Evolutionary conservation across 2,329 filamentous ascomycete genomes (phyloP).

Genomic region (Diplodia intermedia): DNA sequence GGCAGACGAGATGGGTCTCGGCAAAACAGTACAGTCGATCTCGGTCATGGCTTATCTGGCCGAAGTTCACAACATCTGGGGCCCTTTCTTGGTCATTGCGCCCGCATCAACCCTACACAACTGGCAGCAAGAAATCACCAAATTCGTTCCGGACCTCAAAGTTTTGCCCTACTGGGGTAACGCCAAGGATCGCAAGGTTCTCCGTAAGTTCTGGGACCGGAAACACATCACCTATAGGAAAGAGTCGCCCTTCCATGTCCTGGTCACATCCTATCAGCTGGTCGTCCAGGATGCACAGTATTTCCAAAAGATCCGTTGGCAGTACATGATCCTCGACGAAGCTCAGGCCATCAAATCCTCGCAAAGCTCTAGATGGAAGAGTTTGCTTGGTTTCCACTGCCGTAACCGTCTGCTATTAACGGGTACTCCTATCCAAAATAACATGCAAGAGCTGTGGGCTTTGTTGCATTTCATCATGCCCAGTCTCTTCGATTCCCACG

Average conservation of each 20-base stretch:
- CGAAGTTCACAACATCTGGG: slow-evolving; percentile 97
- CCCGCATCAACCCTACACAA: slow-evolving; percentile 97
- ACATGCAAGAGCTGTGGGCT: slow-evolving; percentile 99
- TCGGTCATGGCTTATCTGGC: slow-evolving; percentile 99
- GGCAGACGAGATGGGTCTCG: slow-evolving; percentile 99
- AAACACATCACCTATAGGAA: slow-evolving; percentile 96
- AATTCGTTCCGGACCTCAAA: slow-evolving; percentile 93
- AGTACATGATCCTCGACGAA: slow-evolving; percentile 99
- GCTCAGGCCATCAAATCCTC: slow-evolving; percentile 99
- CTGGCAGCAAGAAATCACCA: slow-evolving; percentile 98
- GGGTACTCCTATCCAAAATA: slow-evolving; percentile 98
- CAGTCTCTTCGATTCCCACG: slow-evolving; percentile 93
- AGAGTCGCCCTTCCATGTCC: slow-evolving; percentile 92
- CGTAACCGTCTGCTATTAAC: slow-evolving; percentile 92
- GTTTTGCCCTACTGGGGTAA: slow-evolving; percentile 98
- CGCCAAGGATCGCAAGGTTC: slow-evolving; percentile 89
- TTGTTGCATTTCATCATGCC: slow-evolving; percentile 99
- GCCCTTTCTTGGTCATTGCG: slow-evolving; percentile 94
- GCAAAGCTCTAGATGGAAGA: slow-evolving; percentile 96
- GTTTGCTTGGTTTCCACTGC: slow-evolving; percentile 89
- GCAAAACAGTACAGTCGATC: slow-evolving; percentile 98
- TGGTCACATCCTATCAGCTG: slow-evolving; percentile 95
- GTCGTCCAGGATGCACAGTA: slow-evolving; percentile 96
- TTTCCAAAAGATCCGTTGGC: slow-evolving; percentile 99
- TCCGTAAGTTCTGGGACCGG: slow-evolving; percentile 98